Evolutionary conservation across 139 green algal species (phyloP).

Genomic region (Micractinium conductrix): DNA sequence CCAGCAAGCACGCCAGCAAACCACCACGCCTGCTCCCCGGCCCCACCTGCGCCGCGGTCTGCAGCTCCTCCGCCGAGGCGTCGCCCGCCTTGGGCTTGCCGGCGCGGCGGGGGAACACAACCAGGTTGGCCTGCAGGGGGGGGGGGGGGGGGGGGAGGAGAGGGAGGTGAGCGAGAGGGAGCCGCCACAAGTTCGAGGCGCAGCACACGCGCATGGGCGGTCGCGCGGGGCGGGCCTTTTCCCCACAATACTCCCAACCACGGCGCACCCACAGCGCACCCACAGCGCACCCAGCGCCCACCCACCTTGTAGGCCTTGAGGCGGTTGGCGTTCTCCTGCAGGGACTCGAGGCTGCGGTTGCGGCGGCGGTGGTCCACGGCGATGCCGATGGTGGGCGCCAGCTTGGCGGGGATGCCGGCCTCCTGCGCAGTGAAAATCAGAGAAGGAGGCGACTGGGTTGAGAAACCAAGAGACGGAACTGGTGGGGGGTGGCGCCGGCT

Average conservation of each 20-base stretch:
- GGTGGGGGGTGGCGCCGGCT: constrained; percentile 80
- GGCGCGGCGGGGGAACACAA: constrained; percentile 92
- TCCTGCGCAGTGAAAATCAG: constrained; percentile 68
- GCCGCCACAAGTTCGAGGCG: no score
- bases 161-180: no score
- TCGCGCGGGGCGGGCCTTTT: no score
- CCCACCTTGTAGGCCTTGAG: constrained; percentile 95
- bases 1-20: no score
- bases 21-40: no score
- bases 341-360: constrained; percentile 93
- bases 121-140: constrained; percentile 88
- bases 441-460: background rate
- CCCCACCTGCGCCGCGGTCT: constrained; percentile 60
- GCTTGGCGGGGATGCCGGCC: constrained; percentile 91
- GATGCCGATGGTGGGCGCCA: constrained; percentile 96
- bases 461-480: background rate
- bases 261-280: no score
- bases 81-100: constrained; percentile 97
- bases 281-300: no score
- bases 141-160: no score
- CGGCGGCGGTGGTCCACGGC: constrained; percentile 95
- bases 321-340: constrained; percentile 94
- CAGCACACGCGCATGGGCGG: no score
- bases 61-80: constrained; percentile 74
- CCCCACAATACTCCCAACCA: no score